phyloP scores from a whole-genome alignment of 2,329 filamentous ascomycete species.

The Tolypocladium paradoxum region DNA sequence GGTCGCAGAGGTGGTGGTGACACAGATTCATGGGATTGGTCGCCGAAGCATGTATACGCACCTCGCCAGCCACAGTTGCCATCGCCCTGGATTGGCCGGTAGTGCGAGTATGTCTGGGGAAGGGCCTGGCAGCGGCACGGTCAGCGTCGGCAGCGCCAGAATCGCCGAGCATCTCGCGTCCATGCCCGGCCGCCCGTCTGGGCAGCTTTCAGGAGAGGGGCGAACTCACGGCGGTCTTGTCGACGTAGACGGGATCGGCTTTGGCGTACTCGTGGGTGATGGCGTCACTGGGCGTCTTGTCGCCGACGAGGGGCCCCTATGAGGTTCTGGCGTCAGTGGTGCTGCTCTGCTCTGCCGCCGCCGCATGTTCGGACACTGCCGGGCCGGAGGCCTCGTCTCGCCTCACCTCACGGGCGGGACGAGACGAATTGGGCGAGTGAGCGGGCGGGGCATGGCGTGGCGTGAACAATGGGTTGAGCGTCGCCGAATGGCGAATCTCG shows the following conservation, averaged over 20 bases:
- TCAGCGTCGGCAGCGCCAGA: not conserved
- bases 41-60: slow-evolving; percentile 35
- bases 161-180: not conserved
- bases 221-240: slow-evolving; percentile 70
- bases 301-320: slow-evolving; percentile 75
- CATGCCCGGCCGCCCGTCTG: not conserved
- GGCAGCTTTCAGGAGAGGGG: not conserved
- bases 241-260: slow-evolving; percentile 73
- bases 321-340: not conserved
- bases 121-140: slow-evolving; percentile 47
- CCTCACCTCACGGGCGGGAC: not conserved
- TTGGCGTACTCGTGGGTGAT: slow-evolving; percentile 82
- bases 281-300: slow-evolving; percentile 62
- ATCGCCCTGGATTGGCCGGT: slow-evolving; percentile 80
- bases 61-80: slow-evolving; percentile 98
- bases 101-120: slow-evolving; percentile 74
- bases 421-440: not conserved
- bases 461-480: not conserved
- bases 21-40: not conserved
- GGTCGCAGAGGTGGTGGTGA: not conserved
- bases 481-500: not conserved
- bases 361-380: too few relatives aligned
- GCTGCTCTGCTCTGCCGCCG: not conserved
- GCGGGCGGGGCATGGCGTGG: not conserved
- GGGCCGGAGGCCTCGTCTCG: too few relatives aligned